Base-by-base conservation (phyloP, 2,329 filamentous ascomycete species). In the Didymella arachidicola region DNA sequence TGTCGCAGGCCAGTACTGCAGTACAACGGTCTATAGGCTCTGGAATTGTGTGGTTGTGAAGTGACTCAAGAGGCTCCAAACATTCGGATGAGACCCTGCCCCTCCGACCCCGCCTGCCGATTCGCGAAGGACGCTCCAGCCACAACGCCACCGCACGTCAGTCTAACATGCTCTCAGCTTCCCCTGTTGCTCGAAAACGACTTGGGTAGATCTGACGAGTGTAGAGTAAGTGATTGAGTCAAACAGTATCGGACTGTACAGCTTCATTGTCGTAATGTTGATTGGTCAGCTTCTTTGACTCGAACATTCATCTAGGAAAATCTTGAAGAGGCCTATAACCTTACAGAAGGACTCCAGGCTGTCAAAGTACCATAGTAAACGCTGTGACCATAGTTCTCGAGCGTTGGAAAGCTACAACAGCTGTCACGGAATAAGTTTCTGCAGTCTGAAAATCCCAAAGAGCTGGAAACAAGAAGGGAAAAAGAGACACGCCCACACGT, bases 1-100 rank as follows among this genome's bases (percentile, higher is more conserved):
- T 12, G 41, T 50, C 50, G 30, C n/a, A 39, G 18, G 12, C 46
- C 29, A 29, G 22, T 10, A 36, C 32, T 47, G 36, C 44, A 60
- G 52, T 44, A 48, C 47, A 56, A 51, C 52, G 29, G 36, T 48
- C 47, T 43, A 32, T 44, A 14, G 32, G 39, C 41, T 27, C 6
- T 25, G 18, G 2, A 16, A 38, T 22, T 44, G 18, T 45, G 30
- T 49, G 25, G 49, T 63, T 59, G 59, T 61, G 53, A 59, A 63
- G 60, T 70, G 68, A 70, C 61, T 70, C 68, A 70, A 69, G 60
- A 60, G 52, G 53, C 57, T 60, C 58, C 54, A 57, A 46, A 46
- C 60, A 61, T 60, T 52, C 59, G 59, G 52, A 50, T 44, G 61
- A 57, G 47, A 57, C 57, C 50, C 53, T 65, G 65, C 68, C 70